phyloP scores from a whole-genome alignment of 2,329 filamentous ascomycete species.

The Hypoxylon sp. region DNA sequence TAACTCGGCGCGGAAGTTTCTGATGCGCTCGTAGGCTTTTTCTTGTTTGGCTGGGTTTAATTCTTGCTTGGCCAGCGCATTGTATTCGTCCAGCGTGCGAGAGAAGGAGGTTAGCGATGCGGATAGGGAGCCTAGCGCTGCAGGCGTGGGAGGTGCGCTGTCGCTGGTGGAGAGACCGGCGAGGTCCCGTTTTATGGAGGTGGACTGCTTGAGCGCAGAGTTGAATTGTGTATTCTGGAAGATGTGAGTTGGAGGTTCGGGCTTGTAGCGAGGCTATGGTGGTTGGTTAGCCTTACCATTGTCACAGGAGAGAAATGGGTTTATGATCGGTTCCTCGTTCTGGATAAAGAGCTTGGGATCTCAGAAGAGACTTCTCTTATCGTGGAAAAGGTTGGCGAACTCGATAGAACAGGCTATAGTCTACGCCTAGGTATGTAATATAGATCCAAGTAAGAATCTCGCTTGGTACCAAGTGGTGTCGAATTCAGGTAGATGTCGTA shows the following conservation, averaged over 20 bases:
- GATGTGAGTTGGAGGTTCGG: not conserved
- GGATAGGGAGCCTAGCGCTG: constrained; percentile 70
- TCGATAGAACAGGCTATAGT: too few species aligned
- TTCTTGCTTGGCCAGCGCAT: constrained; percentile 83
- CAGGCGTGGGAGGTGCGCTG: constrained; percentile 65
- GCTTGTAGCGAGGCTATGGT: too few species aligned
- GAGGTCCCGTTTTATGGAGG: constrained; percentile 80
- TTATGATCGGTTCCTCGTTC: not conserved
- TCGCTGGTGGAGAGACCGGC: constrained; percentile 64
- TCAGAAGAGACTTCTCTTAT: too few species aligned
- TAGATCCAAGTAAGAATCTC: too few species aligned
- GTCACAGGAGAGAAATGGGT: constrained; percentile 1
- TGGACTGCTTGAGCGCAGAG: constrained; percentile 84
- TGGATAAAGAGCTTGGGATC: not conserved
- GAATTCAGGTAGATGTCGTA: too few species aligned
- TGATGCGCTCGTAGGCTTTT: constrained; percentile 85
- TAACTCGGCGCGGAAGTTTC: constrained; percentile 85
- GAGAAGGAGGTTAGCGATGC: constrained; percentile 77
- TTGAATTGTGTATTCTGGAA: constrained; percentile 85
- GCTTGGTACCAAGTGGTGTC: too few species aligned
- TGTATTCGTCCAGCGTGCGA: constrained; percentile 93
- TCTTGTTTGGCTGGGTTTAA: constrained; percentile 90
- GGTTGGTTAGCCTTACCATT: constrained; percentile 15
- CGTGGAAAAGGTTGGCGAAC: too few species aligned
- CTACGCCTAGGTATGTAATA: too few species aligned